Evolutionary conservation across 2,329 filamentous ascomycete species (phyloP).

Genomic region (Aspergillus luchuensis): DNA sequence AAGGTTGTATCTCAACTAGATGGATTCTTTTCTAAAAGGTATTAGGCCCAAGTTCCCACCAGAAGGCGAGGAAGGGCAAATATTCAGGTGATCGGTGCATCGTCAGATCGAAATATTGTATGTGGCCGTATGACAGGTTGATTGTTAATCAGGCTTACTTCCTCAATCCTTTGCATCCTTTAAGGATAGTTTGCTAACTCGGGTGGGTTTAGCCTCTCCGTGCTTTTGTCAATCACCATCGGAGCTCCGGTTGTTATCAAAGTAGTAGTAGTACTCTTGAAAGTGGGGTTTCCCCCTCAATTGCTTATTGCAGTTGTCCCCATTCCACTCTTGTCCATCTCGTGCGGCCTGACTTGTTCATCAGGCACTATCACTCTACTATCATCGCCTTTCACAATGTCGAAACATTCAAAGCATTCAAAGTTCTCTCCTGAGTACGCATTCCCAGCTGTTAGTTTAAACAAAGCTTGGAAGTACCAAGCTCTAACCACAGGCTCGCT

Average conservation of each 20-base stretch:
- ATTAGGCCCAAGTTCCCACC: too few species aligned
- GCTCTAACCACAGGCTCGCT: not conserved
- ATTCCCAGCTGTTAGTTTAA: too few species aligned
- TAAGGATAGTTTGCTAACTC: not conserved
- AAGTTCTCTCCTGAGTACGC: not conserved
- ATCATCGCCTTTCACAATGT: not conserved
- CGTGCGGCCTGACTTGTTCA: too few species aligned
- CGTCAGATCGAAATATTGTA: too few species aligned
- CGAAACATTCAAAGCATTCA: not conserved
- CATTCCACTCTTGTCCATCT: not conserved
- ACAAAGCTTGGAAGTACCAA: not conserved
- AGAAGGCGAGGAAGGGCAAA: too few species aligned
- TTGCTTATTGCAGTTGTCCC: not conserved
- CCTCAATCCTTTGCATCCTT: not conserved
- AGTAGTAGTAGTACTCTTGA: not conserved
- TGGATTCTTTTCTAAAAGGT: too few species aligned
- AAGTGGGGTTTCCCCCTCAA: not conserved
- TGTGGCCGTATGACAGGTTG: too few species aligned
- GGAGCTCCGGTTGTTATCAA: not conserved
- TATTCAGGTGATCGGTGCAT: too few species aligned
- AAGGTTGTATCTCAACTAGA: too few species aligned
- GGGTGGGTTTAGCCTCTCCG: not conserved
- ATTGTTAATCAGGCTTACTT: too few species aligned
- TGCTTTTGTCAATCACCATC: not conserved
- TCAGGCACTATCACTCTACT: too few species aligned